Percentiles rank a stretch among this genome's conserved stretches.
Evolutionary conservation across 805 yeast genomes (phyloP).

Genomic region (Ogataea angusta): DNA sequence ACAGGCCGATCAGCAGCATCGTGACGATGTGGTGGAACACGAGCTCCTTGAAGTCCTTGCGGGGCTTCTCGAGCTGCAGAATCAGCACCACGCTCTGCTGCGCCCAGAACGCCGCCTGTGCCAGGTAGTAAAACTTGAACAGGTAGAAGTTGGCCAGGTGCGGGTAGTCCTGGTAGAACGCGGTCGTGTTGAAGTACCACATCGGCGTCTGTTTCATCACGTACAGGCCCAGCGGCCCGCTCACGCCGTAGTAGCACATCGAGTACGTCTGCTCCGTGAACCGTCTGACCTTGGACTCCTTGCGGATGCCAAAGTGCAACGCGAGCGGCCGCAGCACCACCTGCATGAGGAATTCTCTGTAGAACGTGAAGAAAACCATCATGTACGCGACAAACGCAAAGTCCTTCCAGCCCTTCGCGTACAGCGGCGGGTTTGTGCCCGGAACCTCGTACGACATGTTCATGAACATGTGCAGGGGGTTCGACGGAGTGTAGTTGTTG

Average conservation of each 20-base stretch:
- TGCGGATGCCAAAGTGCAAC: conserved; percentile 43
- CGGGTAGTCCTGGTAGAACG: conserved; percentile 79
- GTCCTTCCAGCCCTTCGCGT: conserved; percentile 87
- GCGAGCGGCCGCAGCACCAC: conserved; percentile 74
- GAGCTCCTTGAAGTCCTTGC: conserved; percentile 89
- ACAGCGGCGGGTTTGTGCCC: conserved; percentile 52
- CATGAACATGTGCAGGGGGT: conserved; percentile 62
- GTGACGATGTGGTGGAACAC: conserved; percentile 93
- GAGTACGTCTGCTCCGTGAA: conserved; percentile 93
- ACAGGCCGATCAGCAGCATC: conserved; percentile 76
- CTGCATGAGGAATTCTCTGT: conserved; percentile 90
- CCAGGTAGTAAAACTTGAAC: conserved; percentile 79
- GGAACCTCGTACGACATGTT: conserved; percentile 61
- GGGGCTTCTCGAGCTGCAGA: conserved; percentile 87
- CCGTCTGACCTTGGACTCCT: conserved; percentile 61
- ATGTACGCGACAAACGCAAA: conserved; percentile 73
- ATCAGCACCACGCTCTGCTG: conserved; percentile 86
- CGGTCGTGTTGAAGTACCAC: conserved; percentile 85
- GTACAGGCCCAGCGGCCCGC: conserved; percentile 86
- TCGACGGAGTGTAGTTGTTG: conserved; percentile 54
- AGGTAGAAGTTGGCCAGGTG: conserved; percentile 67
- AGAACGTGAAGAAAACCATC: conserved; percentile 84
- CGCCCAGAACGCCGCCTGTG: conserved; percentile 97
- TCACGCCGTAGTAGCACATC: conserved; percentile 70
- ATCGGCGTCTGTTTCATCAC: conserved; percentile 81